Evolutionary conservation across 2,329 filamentous ascomycete genomes (phyloP), one percentile per base, ranked within the genome.

Genomic region (Exophiala xenobiotica): DNA sequence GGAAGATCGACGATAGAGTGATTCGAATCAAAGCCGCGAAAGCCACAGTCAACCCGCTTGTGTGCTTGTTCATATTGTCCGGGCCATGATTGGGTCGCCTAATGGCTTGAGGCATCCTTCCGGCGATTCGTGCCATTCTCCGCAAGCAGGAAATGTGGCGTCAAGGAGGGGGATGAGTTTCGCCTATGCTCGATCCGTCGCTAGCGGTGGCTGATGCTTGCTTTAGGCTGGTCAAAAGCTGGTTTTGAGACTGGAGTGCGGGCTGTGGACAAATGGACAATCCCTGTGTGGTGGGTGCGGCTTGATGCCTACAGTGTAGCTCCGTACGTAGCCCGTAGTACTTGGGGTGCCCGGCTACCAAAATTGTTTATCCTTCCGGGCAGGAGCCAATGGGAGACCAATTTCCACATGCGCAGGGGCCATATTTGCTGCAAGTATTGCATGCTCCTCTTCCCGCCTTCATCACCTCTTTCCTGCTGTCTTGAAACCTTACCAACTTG

Each of bases 151-250:
- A 20, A 27, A n/a, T 47, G 45, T 47, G 45, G 45, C 45, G 45
- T 39, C 27, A n/a, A 39, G 33, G 14, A 29, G 35, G 18, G 23
- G 23, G n/a, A 37, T 22, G 16, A 26, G 16, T 19, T 12, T 47
- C 45, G 45, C 45, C 40, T 47, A 14, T 12, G 7, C 40, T 27
- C 20, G 23, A 43, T 27, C 24, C 18, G 40, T 6, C 9, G 24
- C 20, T 49, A 49, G 46, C 46, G 46, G 46, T 49, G 46, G 46
- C 46, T 49, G 46, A 49, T 12, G 46, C 23, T n/a, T 31, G 46
- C 16, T 33, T 33, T 41, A 19, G 35, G n/a, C 23, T 41, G 33
- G 24, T 16, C n/a, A 38, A 33, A 40, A 41, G n/a, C 16, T 41
- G 37, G 46, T 11, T 35, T 41, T 42, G 11, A 19, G 20, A 11